A percentile compares a stretch with the other conserved stretches of the same genome.
phyloP scores from a whole-genome alignment of 2,329 filamentous ascomycete genomes.

The Microdochium bolleyi region DNA sequence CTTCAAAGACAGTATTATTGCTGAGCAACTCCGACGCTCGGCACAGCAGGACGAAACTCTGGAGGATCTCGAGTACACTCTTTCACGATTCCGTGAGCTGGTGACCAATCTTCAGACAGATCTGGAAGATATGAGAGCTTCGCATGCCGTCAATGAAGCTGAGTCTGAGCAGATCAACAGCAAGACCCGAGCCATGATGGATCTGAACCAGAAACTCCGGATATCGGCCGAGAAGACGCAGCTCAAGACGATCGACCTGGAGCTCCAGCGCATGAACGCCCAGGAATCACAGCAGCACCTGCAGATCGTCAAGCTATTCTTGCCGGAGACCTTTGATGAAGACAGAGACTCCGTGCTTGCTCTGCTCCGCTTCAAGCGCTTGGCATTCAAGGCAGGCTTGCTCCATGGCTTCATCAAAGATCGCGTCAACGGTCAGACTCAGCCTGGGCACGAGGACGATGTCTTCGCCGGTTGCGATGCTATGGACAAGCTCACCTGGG shows the following conservation, averaged over 20 bases:
- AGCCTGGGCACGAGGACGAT: constrained; percentile 68
- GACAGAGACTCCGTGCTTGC: constrained; percentile 85
- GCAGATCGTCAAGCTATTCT: constrained; percentile 78
- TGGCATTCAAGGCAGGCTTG: constrained; percentile 80
- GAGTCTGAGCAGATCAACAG: constrained; percentile 86
- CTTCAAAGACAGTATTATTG: constrained; percentile 74
- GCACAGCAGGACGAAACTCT: constrained; percentile 71
- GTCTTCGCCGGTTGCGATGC: constrained; percentile 74
- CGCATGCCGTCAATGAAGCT: constrained; percentile 84
- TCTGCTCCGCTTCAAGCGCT: constrained; percentile 76
- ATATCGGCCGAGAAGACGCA: constrained; percentile 85
- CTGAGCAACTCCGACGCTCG: constrained; percentile 69
- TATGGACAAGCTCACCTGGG: constrained; percentile 78
- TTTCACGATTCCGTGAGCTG: constrained; percentile 81
- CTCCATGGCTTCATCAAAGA: constrained; percentile 75
- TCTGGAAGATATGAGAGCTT: constrained; percentile 85
- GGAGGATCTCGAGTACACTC: constrained; percentile 83
- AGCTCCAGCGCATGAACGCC: constrained; percentile 78
- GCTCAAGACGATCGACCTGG: constrained; percentile 87
- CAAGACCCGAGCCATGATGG: constrained; percentile 89
- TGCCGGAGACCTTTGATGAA: constrained; percentile 73
- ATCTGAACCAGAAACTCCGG: constrained; percentile 91
- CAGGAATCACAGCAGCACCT: constrained; percentile 85
- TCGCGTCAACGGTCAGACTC: constrained; percentile 58
- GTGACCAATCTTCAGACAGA: constrained; percentile 80